phyloP scores from a whole-genome alignment of 805 yeast genomes.

The Candida ipomoeae region DNA sequence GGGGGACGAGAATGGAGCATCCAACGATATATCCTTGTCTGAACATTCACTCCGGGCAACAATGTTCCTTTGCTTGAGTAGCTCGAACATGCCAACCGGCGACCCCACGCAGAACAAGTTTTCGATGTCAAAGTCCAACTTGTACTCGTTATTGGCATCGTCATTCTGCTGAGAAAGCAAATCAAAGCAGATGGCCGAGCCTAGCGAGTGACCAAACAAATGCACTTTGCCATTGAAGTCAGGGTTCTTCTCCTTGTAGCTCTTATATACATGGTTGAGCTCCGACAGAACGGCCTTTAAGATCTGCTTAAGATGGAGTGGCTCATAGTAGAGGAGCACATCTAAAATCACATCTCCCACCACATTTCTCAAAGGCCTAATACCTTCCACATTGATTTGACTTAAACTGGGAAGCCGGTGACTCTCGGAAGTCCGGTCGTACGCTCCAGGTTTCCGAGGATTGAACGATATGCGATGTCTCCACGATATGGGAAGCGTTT shows the following conservation, averaged over 20 bases:
- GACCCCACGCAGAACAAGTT: slow-evolving; percentile 82
- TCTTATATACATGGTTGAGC: slow-evolving; percentile 57
- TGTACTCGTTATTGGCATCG: slow-evolving; percentile 28
- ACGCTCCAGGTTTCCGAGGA: slow-evolving; percentile 33
- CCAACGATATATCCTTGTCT: slow-evolving; percentile 10
- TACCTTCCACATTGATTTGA: slow-evolving; percentile 74
- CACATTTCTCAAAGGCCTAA: slow-evolving; percentile 68
- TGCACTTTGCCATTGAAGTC: slow-evolving; percentile 76
- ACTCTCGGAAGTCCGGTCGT: slow-evolving; percentile 32
- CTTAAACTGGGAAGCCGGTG: slow-evolving; percentile 56
- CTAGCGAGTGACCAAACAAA: slow-evolving; percentile 86
- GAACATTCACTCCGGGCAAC: slow-evolving; percentile 32
- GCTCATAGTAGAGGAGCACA: slow-evolving; percentile 71
- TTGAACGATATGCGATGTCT: slow-evolving; percentile 69
- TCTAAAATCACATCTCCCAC: slow-evolving; percentile 87
- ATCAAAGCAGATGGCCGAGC: slow-evolving; percentile 82
- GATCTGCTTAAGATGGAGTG: slow-evolving; percentile 59
- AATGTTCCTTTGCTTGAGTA: slow-evolving; percentile 64
- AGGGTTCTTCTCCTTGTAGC: slow-evolving; percentile 63
- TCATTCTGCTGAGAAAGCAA: slow-evolving; percentile 50
- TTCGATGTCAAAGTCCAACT: slow-evolving; percentile 64
- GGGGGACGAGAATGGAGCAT: slow-evolving; percentile 39
- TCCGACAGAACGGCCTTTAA: slow-evolving; percentile 56
- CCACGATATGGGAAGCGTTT: slow-evolving; percentile 91
- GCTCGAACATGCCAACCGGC: slow-evolving; percentile 82